A percentile compares a stretch with the other conserved stretches of the same genome.
phyloP scores from a whole-genome alignment of 176 grass and related monocot species.

The Musa acuminata region DNA sequence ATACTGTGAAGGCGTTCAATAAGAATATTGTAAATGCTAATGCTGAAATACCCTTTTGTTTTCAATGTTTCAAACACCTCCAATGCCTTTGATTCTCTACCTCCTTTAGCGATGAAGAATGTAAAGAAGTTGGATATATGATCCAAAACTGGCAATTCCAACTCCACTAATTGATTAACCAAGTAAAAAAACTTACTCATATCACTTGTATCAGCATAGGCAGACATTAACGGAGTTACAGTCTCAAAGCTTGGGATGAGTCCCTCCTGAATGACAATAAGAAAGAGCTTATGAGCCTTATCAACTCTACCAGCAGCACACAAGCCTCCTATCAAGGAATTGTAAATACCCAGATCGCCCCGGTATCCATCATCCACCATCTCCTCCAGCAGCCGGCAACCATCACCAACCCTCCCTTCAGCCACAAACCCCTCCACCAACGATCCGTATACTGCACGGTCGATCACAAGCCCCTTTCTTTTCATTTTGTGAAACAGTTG shows the following conservation, averaged over 20 bases:
- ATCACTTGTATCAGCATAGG: constrained; percentile 50
- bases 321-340: constrained; percentile 64
- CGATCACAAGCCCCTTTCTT: constrained; percentile 52
- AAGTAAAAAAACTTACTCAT: constrained; percentile 47
- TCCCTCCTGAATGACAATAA: constrained; percentile 54
- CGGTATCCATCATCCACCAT: constrained; percentile 66
- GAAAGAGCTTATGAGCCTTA: constrained; percentile 65
- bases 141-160: constrained; percentile 46
- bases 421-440: constrained; percentile 51
- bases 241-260: constrained; percentile 41
- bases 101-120: constrained; percentile 44
- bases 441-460: constrained; percentile 47
- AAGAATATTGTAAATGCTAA: constrained; percentile 64
- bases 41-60: constrained; percentile 46
- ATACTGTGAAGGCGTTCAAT: constrained; percentile 58
- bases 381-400: constrained; percentile 59
- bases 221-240: constrained; percentile 50
- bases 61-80: constrained; percentile 52
- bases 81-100: constrained; percentile 43
- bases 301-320: constrained; percentile 51
- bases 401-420: constrained; percentile 39
- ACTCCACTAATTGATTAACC: constrained; percentile 33
- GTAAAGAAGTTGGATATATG: constrained; percentile 46
- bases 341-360: constrained; percentile 56
- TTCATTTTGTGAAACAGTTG: constrained; percentile 65